Percentiles rank a stretch among this genome's conserved stretches.
Conservation (phyloP, 2,329 filamentous ascomycete species). For the Sarocladiaceae sp. region DNA sequence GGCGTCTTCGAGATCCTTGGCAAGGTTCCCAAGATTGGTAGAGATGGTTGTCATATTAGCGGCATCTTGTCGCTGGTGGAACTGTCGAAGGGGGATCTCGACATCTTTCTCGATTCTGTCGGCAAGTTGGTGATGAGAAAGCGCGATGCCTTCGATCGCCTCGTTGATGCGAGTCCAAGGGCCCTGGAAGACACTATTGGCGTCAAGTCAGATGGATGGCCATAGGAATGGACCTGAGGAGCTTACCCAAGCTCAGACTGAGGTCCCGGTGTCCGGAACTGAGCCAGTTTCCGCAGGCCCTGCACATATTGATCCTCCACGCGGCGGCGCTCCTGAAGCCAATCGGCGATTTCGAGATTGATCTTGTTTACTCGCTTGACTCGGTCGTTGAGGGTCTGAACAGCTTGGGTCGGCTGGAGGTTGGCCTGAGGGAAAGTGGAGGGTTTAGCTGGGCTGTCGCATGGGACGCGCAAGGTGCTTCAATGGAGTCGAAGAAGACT, state of each 20-base stretch:
- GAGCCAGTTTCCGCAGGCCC: conserved; percentile 72
- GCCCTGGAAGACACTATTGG: conserved; percentile 73
- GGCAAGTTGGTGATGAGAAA: conserved; percentile 75
- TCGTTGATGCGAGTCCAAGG: conserved; percentile 86
- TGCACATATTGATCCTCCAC: conserved; percentile 86
- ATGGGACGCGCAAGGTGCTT: neutral
- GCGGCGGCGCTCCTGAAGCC: conserved; percentile 91
- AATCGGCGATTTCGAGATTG: conserved; percentile 90
- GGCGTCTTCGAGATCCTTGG: conserved; percentile 77
- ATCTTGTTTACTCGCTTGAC: conserved; percentile 79
- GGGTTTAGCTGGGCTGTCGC: neutral
- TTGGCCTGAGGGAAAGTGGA: too few species aligned
- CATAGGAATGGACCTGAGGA: conserved; percentile 11
- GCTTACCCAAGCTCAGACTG: conserved; percentile 82
- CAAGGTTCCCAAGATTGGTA: conserved; percentile 71
- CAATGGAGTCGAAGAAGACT: conserved; percentile 27
- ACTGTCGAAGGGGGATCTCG: conserved; percentile 74
- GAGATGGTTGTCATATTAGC: conserved; percentile 75
- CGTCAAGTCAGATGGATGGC: conserved; percentile 14
- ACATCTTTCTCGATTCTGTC: conserved; percentile 82
- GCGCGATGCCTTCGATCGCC: conserved; percentile 72
- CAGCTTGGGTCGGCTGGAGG: conserved; percentile 76
- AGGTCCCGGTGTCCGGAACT: conserved; percentile 66
- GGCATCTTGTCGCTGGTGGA: conserved; percentile 68
- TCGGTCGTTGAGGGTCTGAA: conserved; percentile 75